Evolutionary conservation across 306 rosid species (phyloP).

Genomic region (Prunus mira): DNA sequence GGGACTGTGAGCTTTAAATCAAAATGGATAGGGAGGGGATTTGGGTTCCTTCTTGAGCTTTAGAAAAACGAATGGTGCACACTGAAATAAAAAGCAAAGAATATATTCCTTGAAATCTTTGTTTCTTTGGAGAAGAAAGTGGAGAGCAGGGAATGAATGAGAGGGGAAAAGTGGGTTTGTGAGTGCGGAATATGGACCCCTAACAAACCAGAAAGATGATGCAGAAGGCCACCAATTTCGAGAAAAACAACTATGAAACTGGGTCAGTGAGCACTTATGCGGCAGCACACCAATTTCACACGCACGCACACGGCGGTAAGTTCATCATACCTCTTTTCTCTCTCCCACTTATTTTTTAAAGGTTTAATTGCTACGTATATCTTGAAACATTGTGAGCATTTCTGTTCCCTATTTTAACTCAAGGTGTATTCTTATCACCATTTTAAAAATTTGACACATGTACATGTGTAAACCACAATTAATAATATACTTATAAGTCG

Average conservation of each 20-base stretch:
- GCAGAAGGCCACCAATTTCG: neutral
- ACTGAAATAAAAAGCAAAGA: conserved; percentile 26
- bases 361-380: no score
- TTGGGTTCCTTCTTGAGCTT: conserved; percentile 18
- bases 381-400: no score
- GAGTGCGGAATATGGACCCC: neutral
- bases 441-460: no score
- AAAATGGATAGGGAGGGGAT: conserved; percentile 12
- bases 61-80: conserved; percentile 7
- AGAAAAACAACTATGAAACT: neutral
- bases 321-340: neutral
- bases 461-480: no score
- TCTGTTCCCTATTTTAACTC: no score
- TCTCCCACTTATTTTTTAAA: neutral
- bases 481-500: no score
- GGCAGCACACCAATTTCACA: neutral
- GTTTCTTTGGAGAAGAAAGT: neutral
- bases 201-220: neutral
- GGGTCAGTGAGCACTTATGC: neutral
- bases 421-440: accelerated
- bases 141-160: neutral
- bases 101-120: conserved; percentile 18
- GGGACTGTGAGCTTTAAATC: conserved; percentile 22
- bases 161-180: neutral
- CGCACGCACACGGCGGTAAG: neutral